Base-by-base conservation (phyloP, 2,329 filamentous ascomycete genomes). In the Exophiala sp. region DNA sequence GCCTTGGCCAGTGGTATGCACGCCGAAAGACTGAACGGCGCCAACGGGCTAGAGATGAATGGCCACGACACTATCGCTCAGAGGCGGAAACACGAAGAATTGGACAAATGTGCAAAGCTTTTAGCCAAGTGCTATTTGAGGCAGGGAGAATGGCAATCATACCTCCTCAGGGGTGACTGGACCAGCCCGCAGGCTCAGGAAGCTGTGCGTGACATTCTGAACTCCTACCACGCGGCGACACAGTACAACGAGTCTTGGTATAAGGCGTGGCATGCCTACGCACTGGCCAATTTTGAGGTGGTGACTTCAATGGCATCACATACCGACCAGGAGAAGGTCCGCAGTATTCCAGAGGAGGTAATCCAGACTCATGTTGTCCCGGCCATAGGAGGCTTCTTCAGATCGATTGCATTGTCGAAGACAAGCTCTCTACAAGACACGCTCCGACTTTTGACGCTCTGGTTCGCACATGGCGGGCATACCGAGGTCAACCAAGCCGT, bases 211-310 rank as follows among this genome's bases (percentile, higher is more conserved):
- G 91, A 97, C 46, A 89, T 98, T 50, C 74, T 98, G 19, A 79
- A 81, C n/a, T 89, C 93, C 1, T 98, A 97, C 67, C 83, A 83
- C 14, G 85, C 90, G 52, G 94, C 94, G 1, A 98, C 93, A 1
- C 84, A 88, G 52, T 96, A 94, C 70, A 95, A 98, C 65, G 85
- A 88, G 27, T 83, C 85, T 54, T 98, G 91, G 81, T 98, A 98
- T 73, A 99, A 98, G 70, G 93, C 94, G 6, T 99, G 93, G 93
- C 93, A 99, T 69, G 87, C 93, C 0, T 99, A 93, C 91, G 94
- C 93, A 9, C 71, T 98, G 56, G 91, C 93, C 46, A 99, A 98
- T 68, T 99, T 98, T 63, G 91, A 99, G 69, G 93, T 98, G 50
- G 90, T 97, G 30, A 95, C 93, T 60, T 82, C 85, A 0, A 73